Evolutionary conservation across 257 asterid genomes (phyloP).

Genomic region (Salvia hispanica): DNA sequence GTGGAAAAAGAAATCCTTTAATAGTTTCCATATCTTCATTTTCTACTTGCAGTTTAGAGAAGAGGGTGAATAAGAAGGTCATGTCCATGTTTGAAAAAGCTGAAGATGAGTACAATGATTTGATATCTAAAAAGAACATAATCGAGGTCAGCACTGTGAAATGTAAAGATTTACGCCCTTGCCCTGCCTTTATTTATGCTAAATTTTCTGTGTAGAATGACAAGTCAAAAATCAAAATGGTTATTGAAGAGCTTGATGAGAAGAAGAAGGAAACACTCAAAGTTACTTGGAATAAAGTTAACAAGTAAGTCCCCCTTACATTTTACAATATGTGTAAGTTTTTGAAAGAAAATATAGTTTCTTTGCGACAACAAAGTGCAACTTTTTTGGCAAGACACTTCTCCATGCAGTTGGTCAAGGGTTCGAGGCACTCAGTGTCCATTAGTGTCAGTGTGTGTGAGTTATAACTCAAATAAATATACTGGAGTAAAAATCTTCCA

Average conservation of each 20-base stretch:
- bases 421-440: no score
- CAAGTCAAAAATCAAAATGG: conserved; percentile 90
- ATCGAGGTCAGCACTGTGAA: conserved; percentile 68
- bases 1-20: conserved; percentile 12
- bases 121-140: conserved; percentile 88
- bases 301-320: conserved; percentile 54
- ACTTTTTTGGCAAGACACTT: no score
- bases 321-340: neutral
- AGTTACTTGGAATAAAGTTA: conserved; percentile 96
- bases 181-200: conserved; percentile 33
- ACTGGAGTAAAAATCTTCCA: no score
- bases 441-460: no score
- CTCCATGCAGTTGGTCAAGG: no score
- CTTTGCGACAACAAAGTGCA: neutral
- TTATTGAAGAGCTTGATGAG: conserved; percentile 98
- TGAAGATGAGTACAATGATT: conserved; percentile 92
- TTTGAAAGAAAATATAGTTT: neutral
- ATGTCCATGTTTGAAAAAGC: conserved; percentile 99
- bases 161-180: conserved; percentile 20
- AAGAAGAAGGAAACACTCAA: conserved; percentile 91
- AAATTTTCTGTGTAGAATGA: conserved; percentile 60
- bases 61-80: conserved; percentile 96
- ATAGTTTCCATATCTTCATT: conserved; percentile 29
- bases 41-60: conserved; percentile 73
- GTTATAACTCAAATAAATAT: no score